These are phyloP conservation scores for Arachis stenosperma DNA, from an alignment of 306 rosid genomes.

Conservation along the genomic window DNA sequence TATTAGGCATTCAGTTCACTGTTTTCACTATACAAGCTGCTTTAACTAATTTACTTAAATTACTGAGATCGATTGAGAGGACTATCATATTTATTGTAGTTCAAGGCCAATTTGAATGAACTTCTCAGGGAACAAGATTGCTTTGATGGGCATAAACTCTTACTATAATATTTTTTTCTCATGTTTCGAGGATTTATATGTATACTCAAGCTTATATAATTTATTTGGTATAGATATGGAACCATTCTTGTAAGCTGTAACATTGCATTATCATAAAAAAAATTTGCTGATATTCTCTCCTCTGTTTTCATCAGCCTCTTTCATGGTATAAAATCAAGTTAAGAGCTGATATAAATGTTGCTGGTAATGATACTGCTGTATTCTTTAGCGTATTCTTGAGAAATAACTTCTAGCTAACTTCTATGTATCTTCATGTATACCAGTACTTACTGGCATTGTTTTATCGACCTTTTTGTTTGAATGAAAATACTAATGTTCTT, in stretches of 20 bases:
- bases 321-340: too few species aligned
- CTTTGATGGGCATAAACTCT: neutral
- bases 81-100: conserved; percentile 3
- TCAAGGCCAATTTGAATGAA: neutral
- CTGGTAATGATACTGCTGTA: too few species aligned
- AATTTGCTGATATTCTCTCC: too few species aligned
- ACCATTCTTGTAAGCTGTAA: too few species aligned
- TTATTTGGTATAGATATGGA: too few species aligned
- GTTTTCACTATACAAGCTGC: neutral
- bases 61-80: conserved; percentile 11
- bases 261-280: too few species aligned
- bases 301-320: too few species aligned
- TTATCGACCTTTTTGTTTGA: neutral
- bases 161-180: neutral
- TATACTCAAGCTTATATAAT: too few species aligned
- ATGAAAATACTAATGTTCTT: conserved; percentile 4
- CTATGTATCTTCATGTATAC: conserved; percentile 4
- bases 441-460: neutral
- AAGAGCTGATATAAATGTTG: too few species aligned
- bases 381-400: neutral
- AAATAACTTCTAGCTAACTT: conserved; percentile 15
- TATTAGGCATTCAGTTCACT: neutral
- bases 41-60: conserved; percentile 4
- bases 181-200: neutral
- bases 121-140: neutral